A percentile compares a stretch with the other conserved stretches of the same genome.
Evolutionary conservation across 2,329 filamentous ascomycete genomes (phyloP).

Genomic region (Colletotrichum liriopes): DNA sequence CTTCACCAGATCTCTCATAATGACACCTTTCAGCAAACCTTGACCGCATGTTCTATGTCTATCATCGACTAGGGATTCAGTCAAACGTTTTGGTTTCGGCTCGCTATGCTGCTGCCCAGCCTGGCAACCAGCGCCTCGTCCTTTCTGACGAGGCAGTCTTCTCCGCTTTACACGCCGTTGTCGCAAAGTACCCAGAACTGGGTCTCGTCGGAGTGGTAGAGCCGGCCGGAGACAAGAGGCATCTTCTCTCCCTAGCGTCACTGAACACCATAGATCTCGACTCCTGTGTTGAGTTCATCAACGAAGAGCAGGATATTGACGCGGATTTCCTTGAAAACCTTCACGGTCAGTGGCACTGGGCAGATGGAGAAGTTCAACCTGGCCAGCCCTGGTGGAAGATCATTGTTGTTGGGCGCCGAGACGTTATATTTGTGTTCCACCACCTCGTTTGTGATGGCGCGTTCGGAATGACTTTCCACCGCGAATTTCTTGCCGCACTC

Average conservation of each 20-base stretch:
- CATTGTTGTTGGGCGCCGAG: slow-evolving; percentile 26
- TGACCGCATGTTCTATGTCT: slow-evolving; percentile 44
- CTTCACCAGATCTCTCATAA: too few species aligned
- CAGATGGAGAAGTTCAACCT: slow-evolving; percentile 10
- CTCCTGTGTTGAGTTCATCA: slow-evolving; percentile 37
- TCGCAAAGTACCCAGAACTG: slow-evolving; percentile 43
- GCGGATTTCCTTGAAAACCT: slow-evolving; percentile 11
- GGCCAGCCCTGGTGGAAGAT: slow-evolving; percentile 40
- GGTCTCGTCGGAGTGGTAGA: slow-evolving; percentile 40
- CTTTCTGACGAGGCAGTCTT: slow-evolving; percentile 38
- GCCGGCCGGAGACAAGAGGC: slow-evolving; percentile 17
- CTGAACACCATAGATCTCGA: slow-evolving; percentile 31
- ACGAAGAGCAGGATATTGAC: slow-evolving; percentile 6
- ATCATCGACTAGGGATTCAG: slow-evolving; percentile 46
- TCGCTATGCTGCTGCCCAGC: slow-evolving; percentile 35
- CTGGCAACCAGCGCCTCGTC: background rate
- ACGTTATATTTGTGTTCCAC: slow-evolving; percentile 35
- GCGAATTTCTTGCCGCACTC: slow-evolving; percentile 31
- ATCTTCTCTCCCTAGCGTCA: slow-evolving; percentile 25
- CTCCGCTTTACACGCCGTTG: slow-evolving; percentile 42
- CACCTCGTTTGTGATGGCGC: slow-evolving; percentile 40
- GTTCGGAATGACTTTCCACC: slow-evolving; percentile 37
- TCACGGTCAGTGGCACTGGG: slow-evolving; percentile 34
- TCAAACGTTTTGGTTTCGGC: slow-evolving; percentile 47
- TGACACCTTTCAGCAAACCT: slow-evolving; percentile 17